phyloP scores from a whole-genome alignment of 2,329 filamentous ascomycete genomes.

The Monosporascus sp. region DNA sequence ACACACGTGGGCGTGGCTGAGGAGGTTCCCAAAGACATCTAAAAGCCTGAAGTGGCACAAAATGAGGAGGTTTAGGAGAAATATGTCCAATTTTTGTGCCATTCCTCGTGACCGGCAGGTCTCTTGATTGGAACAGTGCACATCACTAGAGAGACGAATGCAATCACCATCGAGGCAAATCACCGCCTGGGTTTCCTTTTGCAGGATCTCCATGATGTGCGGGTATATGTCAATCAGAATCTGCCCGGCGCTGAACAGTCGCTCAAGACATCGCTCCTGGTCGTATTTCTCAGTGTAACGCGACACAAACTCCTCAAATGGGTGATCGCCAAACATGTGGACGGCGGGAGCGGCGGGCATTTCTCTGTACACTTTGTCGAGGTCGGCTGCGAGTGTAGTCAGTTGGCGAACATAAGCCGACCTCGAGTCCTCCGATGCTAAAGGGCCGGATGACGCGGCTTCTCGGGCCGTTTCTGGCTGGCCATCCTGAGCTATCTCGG shows the following conservation, averaged over 20 bases:
- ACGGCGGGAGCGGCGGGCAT: slow-evolving; percentile 12
- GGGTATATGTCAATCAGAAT: slow-evolving; percentile 32
- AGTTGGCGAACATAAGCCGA: slow-evolving; percentile 15
- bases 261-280: slow-evolving; percentile 26
- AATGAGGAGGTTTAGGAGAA: slow-evolving; percentile 31
- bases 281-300: slow-evolving; percentile 18
- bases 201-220: slow-evolving; percentile 17
- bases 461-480: neutral
- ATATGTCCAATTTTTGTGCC: slow-evolving; percentile 23
- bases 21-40: slow-evolving; percentile 31
- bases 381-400: slow-evolving; percentile 16
- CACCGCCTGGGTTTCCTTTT: slow-evolving; percentile 3
- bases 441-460: neutral
- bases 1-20: slow-evolving; percentile 28
- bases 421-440: slow-evolving; percentile 7
- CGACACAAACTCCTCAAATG: slow-evolving; percentile 17
- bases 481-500: slow-evolving; percentile 1
- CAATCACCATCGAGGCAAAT: slow-evolving; percentile 28
- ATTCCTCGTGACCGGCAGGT: slow-evolving; percentile 4
- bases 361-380: slow-evolving; percentile 20
- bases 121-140: slow-evolving; percentile 10
- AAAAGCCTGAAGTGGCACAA: slow-evolving; percentile 33
- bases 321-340: slow-evolving; percentile 20
- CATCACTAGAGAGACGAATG: slow-evolving; percentile 23
- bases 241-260: slow-evolving; percentile 29